Base-by-base conservation (phyloP, 148 eudicot genomes). In the Cornus controversa region DNA sequence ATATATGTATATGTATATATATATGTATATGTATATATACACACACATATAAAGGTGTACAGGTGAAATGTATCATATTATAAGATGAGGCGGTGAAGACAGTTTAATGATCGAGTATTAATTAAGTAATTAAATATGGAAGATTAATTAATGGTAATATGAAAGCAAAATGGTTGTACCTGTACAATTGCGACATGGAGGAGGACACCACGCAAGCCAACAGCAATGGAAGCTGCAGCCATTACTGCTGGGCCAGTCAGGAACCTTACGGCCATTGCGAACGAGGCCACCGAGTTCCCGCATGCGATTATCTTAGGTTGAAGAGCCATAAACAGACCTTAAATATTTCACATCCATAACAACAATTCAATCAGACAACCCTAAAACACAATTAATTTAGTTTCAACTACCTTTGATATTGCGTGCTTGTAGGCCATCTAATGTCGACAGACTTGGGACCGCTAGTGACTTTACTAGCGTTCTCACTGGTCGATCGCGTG, bases 261-360 rank as follows among this genome's bases (percentile, higher is more conserved):
- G 71, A 94, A 94, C 75, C 98, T 79, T 11, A 94, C 89, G 2
- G 89, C 93, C 98, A 94, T 94, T 11, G 98, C 85, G 64, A 94
- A 90, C 7, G 83, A 23, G 0, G 98, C 98, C 14, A 92, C 90
- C 0, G 91, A 76, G 78, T 92, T 94, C 28, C 98, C 98, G 74
- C 98, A 94, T 9, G 98, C 98, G 24, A 94, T 94, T 8, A 94
- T 83, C 88, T 90, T 94, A 0, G 97, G 98, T 91, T 94, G 98
- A 47, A 94, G 85, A 42, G 97, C 98, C 98, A 94, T 94, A 80
- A 94, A 94, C 82, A 94, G 76, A 78, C 98, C 98, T 93, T 40
- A 6, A n/a, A n/a, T n/a, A 40, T 40, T 75, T 60, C 23, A 4
- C 8, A n/a, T 0, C 24, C 64, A 22, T 8, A 20, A 60, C 64